phyloP scores from a whole-genome alignment of 495 filamentous ascomycete genomes.

The Polyplosphaeria fusca region DNA sequence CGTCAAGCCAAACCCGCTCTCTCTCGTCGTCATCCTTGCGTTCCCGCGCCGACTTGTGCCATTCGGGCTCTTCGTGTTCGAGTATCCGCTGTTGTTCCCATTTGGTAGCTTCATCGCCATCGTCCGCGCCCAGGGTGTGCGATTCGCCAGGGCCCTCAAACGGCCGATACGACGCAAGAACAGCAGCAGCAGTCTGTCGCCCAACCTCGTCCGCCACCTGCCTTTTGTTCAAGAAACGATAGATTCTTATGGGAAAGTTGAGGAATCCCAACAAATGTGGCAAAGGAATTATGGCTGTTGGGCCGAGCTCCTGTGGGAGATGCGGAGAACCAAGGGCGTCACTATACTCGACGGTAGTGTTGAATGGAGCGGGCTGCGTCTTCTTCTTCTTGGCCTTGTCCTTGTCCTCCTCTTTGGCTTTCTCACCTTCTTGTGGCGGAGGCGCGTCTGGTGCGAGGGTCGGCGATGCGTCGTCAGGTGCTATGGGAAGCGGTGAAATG shows the following conservation, averaged over 20 bases:
- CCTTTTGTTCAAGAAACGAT: slow-evolving; percentile 85
- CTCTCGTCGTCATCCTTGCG: slow-evolving; percentile 46
- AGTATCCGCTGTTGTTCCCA: slow-evolving; percentile 73
- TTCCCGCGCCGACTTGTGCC: slow-evolving; percentile 78
- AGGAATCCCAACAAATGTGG: slow-evolving; percentile 92
- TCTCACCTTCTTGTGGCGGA: slow-evolving; percentile 45
- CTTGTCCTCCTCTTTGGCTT: slow-evolving; percentile 39
- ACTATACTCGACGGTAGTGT: slow-evolving; percentile 65
- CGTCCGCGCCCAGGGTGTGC: slow-evolving; percentile 28
- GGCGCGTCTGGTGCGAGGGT: slow-evolving; percentile 33
- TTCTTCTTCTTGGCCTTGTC: slow-evolving; percentile 54
- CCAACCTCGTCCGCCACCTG: slow-evolving; percentile 82
- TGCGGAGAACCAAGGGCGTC: slow-evolving; percentile 56
- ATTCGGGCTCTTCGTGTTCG: slow-evolving; percentile 74
- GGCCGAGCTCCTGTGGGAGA: slow-evolving; percentile 60
- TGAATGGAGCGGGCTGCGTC: slow-evolving; percentile 59
- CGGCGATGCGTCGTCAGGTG: slow-evolving; percentile 39
- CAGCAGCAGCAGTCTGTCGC: slow-evolving; percentile 80
- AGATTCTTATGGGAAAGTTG: slow-evolving; percentile 80
- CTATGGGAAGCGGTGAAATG: neutral
- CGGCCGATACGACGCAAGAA: slow-evolving; percentile 62
- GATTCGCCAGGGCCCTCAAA: slow-evolving; percentile 37
- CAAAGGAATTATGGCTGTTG: slow-evolving; percentile 68
- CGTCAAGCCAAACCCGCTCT: slow-evolving; percentile 67
- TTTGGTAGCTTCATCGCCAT: neutral